Percentiles rank a stretch among this genome's conserved stretches.
These are phyloP conservation scores for Wickerhamomyces silvicola DNA, from an alignment of 805 yeast species.

Conservation along the genomic window DNA sequence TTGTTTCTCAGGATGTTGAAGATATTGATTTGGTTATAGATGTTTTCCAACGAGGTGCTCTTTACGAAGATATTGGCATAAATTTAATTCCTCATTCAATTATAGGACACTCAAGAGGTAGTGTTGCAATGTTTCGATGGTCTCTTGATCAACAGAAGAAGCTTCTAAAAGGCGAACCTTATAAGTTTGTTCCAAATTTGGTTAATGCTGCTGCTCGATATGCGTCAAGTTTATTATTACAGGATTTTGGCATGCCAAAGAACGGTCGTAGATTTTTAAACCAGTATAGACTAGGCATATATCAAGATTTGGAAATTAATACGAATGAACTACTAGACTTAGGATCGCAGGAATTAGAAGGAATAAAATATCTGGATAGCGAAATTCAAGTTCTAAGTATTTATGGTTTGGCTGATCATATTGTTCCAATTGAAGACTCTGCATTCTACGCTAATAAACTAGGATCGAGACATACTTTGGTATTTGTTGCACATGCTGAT, in stretches of 20 bases:
- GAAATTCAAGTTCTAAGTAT: conserved; percentile 54
- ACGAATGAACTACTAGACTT: conserved; percentile 45
- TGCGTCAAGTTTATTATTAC: conserved; percentile 21
- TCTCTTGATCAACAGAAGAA: conserved; percentile 40
- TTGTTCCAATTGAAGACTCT: conserved; percentile 61
- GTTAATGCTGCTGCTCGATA: conserved; percentile 73
- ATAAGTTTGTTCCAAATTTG: conserved; percentile 51
- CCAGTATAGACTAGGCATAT: conserved; percentile 47
- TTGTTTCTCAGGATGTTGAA: conserved; percentile 55
- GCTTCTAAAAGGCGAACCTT: conserved; percentile 26
- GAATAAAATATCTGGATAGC: conserved; percentile 34
- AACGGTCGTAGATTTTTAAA: conserved; percentile 32
- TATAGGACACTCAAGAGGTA: conserved; percentile 78
- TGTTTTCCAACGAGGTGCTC: conserved; percentile 20
- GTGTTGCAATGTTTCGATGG: conserved; percentile 70
- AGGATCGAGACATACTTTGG: conserved; percentile 47
- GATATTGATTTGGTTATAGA: conserved; percentile 51
- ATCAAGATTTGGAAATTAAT: conserved; percentile 36
- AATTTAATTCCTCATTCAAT: conserved; percentile 47
- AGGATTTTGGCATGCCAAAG: conserved; percentile 8
- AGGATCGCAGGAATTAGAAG: conserved; percentile 39
- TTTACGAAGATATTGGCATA: conserved; percentile 26
- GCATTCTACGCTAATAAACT: conserved; percentile 52
- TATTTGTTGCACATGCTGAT: conserved; percentile 62
- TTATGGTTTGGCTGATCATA: conserved; percentile 63